These are phyloP conservation scores for Miscanthus lutarioriparius DNA, from an alignment of 176 grass and related monocot genomes.

Conservation along the genomic window DNA sequence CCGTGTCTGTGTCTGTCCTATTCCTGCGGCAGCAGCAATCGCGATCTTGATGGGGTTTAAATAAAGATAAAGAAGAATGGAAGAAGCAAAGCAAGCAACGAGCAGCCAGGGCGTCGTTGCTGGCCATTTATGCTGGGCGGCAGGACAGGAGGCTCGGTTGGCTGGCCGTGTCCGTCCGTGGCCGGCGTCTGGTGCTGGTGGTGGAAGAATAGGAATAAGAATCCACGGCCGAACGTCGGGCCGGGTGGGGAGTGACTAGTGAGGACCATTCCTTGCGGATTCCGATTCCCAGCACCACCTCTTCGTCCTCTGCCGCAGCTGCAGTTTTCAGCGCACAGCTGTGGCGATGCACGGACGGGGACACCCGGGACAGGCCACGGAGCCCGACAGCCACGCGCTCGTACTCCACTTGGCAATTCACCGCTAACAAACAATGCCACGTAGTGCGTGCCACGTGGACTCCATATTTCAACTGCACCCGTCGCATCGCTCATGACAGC, in stretches of 20 bases:
- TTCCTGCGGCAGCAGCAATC: no score
- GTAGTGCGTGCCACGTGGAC: no score
- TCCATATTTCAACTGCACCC: no score
- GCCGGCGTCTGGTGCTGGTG: no score
- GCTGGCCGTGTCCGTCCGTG: background rate
- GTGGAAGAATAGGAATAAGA: background rate
- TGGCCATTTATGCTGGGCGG: conserved; percentile 19
- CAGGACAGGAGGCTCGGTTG: background rate
- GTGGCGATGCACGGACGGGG: background rate
- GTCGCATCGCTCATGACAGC: no score
- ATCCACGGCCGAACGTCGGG: background rate
- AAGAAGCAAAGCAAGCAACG: background rate
- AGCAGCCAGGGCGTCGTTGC: background rate
- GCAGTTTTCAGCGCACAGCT: conserved; percentile 27
- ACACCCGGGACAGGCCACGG: background rate
- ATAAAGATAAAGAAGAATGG: background rate
- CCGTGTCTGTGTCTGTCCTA: no score
- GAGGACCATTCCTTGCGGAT: conserved; percentile 23
- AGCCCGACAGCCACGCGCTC: no score
- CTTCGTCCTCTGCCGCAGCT: background rate
- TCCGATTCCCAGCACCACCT: background rate
- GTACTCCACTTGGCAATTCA: no score
- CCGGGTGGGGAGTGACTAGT: background rate
- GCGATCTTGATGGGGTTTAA: no score
- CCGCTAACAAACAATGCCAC: no score